Base-by-base conservation (phyloP, 768 basidiomycete species). In the Lactifluus piperatus region DNA sequence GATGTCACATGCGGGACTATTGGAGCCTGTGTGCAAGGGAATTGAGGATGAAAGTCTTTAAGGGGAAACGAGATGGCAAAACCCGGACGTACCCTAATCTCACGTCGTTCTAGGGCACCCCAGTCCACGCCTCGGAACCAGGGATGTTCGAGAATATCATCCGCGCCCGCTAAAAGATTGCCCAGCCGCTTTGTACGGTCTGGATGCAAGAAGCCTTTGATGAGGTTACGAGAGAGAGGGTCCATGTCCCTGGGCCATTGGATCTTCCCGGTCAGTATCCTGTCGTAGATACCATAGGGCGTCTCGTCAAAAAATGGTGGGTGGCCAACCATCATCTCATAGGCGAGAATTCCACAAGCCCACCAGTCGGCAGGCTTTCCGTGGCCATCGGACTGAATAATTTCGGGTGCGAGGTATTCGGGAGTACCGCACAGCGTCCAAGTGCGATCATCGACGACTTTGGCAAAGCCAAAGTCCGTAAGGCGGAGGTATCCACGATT, bases 341-440 rank as follows among this genome's bases (percentile, higher is more conserved):
- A 99, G 71, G 91, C 92, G 36, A 99, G 77, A 47, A 98, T 90
- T 20, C 97, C 97, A 67, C 94, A 88, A 9, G 97, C 95, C 97
- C 97, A 99, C 94, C 94, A 99, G 70, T 99, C 95, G 6, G 94
- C 94, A 9, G 94, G 94, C 71, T 97, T 95, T 11, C 94, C 94
- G 72, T 99, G 97, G 11, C 97, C 97, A 62, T 95, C 94, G 6
- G 91, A 93, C 68, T 95, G 88, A 58, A 99, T 97, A 58, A 99
- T 97, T 73, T 99, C 97, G 20, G 97, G 97, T 3, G 97, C 95
- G 37, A 99, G 84, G 70, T 99, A 98, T 73, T 94, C 92, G 20
- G 93, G 92, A 10, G 92, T 95, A 36, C 92, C 92, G 67, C 97
- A 99, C 32, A 99, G 79, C 7, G 97, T 99, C 85, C 91, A 98